Evolutionary conservation across 306 rosid genomes (phyloP).

Genomic region (Phaseolus lunatus): DNA sequence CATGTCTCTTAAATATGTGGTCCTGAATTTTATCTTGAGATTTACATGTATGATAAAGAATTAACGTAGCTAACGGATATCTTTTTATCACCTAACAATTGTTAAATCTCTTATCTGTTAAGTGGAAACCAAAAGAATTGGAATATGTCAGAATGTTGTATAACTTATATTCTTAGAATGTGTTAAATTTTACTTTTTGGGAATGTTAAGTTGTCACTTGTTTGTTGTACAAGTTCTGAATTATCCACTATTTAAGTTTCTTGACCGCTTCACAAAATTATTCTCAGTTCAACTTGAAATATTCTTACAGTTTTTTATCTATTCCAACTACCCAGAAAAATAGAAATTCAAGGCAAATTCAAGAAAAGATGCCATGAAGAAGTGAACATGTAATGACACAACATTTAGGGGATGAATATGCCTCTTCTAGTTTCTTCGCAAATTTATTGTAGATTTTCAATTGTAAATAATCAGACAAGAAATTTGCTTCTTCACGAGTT

Average conservation of each 20-base stretch:
- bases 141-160: not conserved
- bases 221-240: constrained; percentile 2
- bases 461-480: not conserved
- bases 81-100: no score
- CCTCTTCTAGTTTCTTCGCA: not conserved
- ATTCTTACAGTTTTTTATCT: not conserved
- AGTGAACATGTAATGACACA: no score
- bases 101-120: not conserved
- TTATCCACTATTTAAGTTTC: not conserved
- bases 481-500: not conserved
- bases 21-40: not conserved
- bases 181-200: not conserved
- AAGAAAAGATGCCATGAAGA: not conserved
- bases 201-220: constrained; percentile 1
- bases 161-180: not conserved
- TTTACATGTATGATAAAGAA: no score
- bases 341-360: constrained; percentile 1
- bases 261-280: not conserved
- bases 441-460: not conserved
- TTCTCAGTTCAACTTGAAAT: no score
- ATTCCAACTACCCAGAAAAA: not conserved
- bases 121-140: not conserved
- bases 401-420: no score
- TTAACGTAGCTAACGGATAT: no score
- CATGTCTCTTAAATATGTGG: no score